Evolutionary conservation across 768 basidiomycete species (phyloP), one percentile per base, ranked within the genome.

Genomic region (Thelephora ganbajun): DNA sequence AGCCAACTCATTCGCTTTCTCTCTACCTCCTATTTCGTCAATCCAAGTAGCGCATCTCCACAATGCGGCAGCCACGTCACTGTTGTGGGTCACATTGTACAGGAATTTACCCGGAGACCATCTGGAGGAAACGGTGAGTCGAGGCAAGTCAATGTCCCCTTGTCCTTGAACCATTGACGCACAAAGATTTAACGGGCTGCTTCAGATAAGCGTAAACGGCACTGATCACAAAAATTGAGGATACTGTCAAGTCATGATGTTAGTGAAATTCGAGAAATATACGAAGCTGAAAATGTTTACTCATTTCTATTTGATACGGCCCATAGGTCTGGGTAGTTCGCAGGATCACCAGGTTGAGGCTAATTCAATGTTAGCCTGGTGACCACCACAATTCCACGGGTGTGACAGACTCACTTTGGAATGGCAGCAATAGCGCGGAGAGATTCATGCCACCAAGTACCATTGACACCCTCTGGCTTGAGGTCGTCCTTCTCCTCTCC

Each of bases 381-480:
- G 19, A 33, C 13, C 33, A 22, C 50, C 30, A 51, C 43, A 42
- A 36, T 16, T 45, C 18, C 30, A 50, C 11, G 44, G 43, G 43
- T 46, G 41, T 47, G 14, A 46, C n/a, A 1, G 6, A 53, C 58
- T 37, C 56, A 88, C 87, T 77, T 74, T 51, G 77, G 69, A 48
- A 90, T 85, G 5, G 79, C 76, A 18, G 80, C 84, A 51, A 91
- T 60, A 59, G 75, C 75, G 33, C 88, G 74, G 20, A 85, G 66
- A 1, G 83, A 77, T 66, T 91, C 89, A 54, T 92, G 89, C 85
- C 87, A 91, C 89, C 89, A 92, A 14, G 68, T 76, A 14, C 89
- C 88, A 50, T 79, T 63, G 5, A 77, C 72, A 41, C 79, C 80
- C 16, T 68, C 63, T 11, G 89, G 87, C 57, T 83, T 83, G 43